Evolutionary conservation across 192 early-diverging fungal genomes (phyloP).

Genomic region (Coemansia umbellata): DNA sequence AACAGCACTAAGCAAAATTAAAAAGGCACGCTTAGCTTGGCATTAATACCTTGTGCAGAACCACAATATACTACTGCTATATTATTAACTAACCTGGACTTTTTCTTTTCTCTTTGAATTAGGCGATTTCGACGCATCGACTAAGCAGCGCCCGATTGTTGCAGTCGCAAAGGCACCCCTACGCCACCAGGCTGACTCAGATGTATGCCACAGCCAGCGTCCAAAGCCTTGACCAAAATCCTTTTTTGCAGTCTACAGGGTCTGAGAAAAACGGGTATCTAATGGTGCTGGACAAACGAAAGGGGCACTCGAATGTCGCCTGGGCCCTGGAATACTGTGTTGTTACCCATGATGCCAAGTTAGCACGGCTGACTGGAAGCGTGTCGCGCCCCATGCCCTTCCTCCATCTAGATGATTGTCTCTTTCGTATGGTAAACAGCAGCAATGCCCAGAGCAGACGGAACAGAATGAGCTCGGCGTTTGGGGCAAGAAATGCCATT

Average conservation of each 20-base stretch:
- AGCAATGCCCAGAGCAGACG: neutral
- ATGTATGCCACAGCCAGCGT: too few species aligned
- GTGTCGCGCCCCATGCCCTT: neutral
- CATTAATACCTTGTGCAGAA: too few species aligned
- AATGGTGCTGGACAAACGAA: slow-evolving; percentile 25
- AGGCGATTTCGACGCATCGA: neutral
- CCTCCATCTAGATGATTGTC: neutral
- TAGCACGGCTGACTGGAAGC: neutral
- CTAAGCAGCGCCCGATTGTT: neutral
- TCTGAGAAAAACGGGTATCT: slow-evolving; percentile 22
- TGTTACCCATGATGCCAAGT: slow-evolving; percentile 9
- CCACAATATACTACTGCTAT: too few species aligned
- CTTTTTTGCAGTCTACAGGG: slow-evolving; percentile 1
- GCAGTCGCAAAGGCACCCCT: neutral
- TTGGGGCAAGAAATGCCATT: slow-evolving; percentile 5
- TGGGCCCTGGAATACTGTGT: slow-evolving; percentile 16
- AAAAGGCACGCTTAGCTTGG: neutral
- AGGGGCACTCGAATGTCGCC: slow-evolving; percentile 1
- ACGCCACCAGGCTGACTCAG: slow-evolving; percentile 1
- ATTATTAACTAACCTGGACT: neutral
- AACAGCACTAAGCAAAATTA: neutral
- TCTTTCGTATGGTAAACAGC: slow-evolving; percentile 12
- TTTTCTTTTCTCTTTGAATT: neutral
- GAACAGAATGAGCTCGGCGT: too few species aligned
- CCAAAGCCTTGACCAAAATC: neutral